These are phyloP conservation scores for Botryotinia narcissicola DNA, from an alignment of 2,329 filamentous ascomycete genomes.

Conservation along the genomic window DNA sequence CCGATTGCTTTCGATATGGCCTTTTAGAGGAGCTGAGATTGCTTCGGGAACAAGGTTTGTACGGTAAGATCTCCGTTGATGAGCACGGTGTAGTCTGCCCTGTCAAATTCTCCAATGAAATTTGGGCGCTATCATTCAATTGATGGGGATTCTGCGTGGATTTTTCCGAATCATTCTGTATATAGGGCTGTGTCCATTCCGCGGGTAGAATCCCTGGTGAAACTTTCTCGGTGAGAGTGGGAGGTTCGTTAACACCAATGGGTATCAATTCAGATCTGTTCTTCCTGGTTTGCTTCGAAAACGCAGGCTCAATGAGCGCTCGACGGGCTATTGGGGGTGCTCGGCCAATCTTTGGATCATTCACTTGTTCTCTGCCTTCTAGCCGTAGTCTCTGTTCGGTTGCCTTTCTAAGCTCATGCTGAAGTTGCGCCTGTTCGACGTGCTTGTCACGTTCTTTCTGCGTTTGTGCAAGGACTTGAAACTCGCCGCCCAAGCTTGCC, in stretches of 20 bases:
- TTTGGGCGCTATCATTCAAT: background rate
- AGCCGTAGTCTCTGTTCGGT: background rate
- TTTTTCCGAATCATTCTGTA: background rate
- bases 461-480: background rate
- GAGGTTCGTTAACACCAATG: background rate
- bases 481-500: background rate
- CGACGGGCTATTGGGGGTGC: conserved; percentile 7
- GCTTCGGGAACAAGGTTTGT: background rate
- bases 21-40: background rate
- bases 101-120: background rate
- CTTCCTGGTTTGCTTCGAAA: no score
- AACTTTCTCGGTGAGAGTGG: background rate
- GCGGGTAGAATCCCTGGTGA: background rate
- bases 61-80: background rate
- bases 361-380: conserved; percentile 4
- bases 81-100: background rate
- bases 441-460: background rate
- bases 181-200: background rate
- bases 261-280: background rate
- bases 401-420: background rate
- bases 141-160: background rate
- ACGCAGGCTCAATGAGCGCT: background rate
- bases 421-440: background rate
- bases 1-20: background rate
- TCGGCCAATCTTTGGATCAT: conserved; percentile 11